Evolutionary conservation across 2,329 filamentous ascomycete genomes (phyloP), one percentile per base, ranked within the genome.

Genomic region (Exophiala calicioides): DNA sequence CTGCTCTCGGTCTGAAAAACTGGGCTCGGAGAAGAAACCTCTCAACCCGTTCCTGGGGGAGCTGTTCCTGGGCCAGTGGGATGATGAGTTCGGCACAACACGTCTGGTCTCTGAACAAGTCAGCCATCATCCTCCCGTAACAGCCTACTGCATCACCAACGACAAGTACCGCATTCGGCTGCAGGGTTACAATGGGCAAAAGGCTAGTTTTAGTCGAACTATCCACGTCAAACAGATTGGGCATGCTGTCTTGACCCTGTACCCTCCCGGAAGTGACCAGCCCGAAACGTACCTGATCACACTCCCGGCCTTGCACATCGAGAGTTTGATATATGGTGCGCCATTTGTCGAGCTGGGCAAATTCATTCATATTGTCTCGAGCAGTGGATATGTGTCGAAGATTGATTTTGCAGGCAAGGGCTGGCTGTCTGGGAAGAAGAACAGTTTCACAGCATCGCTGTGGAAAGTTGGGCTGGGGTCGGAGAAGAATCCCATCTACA

Each of bases 201-300:
- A 95, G 68, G 90, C 91, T 3, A 94, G 89, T 12, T 96, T 98
- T 70, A 88, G 86, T 53, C 85, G 86, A 59, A 95, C 91, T 33
- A 96, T 97, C 68, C 86, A 91, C 62, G 86, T 98, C 64, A 95
- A 94, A 77, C 89, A 95, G 72, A 85, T 94, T 59, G 91, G 91
- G 26, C 90, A 96, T 64, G 90, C 90, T 30, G 74, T 94, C 24
- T 78, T 91, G 55, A 86, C 88, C 38, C 73, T 96, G 49, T 71
- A 65, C 33, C 63, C 61, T 30, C 73, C 66, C 16, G 85, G 86
- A 47, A 70, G 78, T 57, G 66, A 67, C 33, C 61, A 65, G 47
- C 59, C 62, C 43, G 88, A 93, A 65, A 83, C 80, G 57, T 94
- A 94, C 73, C 78, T 96, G 54, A 95, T 97, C 66, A 95, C 90